Percentiles rank a stretch among this genome's conserved stretches.
Conservation (phyloP, 257 asterid species). For the Verbascum thapsus region DNA sequence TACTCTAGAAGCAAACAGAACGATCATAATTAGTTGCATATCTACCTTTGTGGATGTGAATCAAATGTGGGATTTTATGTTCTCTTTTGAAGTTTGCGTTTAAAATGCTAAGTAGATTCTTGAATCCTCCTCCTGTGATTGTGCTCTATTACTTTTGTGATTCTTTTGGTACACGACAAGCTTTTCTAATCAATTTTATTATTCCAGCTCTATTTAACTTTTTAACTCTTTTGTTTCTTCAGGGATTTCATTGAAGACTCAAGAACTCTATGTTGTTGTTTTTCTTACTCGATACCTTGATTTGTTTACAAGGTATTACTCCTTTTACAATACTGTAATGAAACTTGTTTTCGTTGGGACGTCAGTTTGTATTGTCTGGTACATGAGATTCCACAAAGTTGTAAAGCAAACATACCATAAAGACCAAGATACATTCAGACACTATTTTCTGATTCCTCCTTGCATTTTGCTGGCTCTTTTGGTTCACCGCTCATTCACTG, state of each 20-base stretch:
- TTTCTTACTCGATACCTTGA: constrained; percentile 51
- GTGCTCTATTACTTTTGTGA: neutral
- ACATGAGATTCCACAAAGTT: constrained; percentile 54
- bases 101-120: constrained; percentile 5
- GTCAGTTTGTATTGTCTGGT: constrained; percentile 48
- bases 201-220: neutral
- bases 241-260: constrained; percentile 61
- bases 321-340: constrained; percentile 53
- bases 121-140: neutral
- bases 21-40: neutral
- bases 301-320: constrained; percentile 39
- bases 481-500: constrained; percentile 40
- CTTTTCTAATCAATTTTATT: neutral
- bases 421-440: constrained; percentile 46
- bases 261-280: constrained; percentile 50
- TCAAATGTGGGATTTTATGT: no score
- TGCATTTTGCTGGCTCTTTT: constrained; percentile 46
- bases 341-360: constrained; percentile 53
- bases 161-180: neutral
- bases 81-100: neutral
- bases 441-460: constrained; percentile 41
- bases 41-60: neutral
- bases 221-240: constrained; percentile 16
- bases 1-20: neutral
- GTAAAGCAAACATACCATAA: constrained; percentile 52